Evolutionary conservation across 1,139 yeast species (phyloP).

Genomic region (Candida sp.): DNA sequence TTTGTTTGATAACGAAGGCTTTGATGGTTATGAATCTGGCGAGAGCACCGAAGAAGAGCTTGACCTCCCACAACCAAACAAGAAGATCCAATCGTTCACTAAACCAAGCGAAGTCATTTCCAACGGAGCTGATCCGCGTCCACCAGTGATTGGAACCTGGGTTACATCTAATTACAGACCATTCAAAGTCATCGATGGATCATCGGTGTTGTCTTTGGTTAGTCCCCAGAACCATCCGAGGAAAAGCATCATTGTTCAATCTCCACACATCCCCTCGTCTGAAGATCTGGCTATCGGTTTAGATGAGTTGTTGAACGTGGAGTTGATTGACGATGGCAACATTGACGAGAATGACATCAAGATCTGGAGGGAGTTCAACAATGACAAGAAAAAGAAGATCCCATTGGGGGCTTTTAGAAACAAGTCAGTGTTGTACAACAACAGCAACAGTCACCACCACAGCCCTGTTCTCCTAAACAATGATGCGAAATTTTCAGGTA

Average conservation of each 20-base stretch:
- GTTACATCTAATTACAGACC: conserved; percentile 79
- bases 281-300: conserved; percentile 71
- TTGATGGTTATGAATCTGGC: conserved; percentile 53
- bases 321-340: conserved; percentile 67
- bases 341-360: conserved; percentile 55
- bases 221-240: conserved; percentile 11
- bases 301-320: conserved; percentile 88
- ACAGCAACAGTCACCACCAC: conserved; percentile 18
- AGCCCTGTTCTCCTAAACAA: not conserved
- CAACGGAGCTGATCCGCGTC: conserved; percentile 82
- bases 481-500: conserved; percentile 1
- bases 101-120: conserved; percentile 90
- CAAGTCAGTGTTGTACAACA: conserved; percentile 54
- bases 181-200: conserved; percentile 93
- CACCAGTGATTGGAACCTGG: conserved; percentile 96
- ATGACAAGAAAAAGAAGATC: conserved; percentile 58
- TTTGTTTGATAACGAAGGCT: conserved; percentile 13
- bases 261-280: not conserved
- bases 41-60: conserved; percentile 95
- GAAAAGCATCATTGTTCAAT: conserved; percentile 6
- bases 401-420: conserved; percentile 92
- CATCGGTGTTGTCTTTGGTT: conserved; percentile 76
- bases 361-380: conserved; percentile 58
- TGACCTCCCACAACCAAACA: conserved; percentile 60
- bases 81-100: conserved; percentile 63